Conservation (phyloP, 139 green algal genomes). For the Chlamydomonas applanata region DNA sequence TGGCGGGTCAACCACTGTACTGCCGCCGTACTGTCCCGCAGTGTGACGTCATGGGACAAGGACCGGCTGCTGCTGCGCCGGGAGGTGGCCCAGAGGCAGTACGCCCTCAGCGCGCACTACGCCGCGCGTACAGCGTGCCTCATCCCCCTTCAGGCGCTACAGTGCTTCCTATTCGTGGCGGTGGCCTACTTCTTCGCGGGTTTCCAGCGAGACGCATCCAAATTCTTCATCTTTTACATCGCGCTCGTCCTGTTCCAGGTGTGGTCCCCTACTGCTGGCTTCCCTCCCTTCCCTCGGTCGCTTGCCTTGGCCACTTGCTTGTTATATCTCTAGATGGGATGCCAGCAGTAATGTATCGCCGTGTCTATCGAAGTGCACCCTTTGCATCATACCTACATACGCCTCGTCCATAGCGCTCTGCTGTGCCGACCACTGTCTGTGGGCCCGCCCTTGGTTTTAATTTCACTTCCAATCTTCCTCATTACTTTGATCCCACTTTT, state of each 20-base stretch:
- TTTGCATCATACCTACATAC: no score
- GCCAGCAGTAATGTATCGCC: no score
- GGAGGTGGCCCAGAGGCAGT: slow-evolving; percentile 30
- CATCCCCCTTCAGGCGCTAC: slow-evolving; percentile 13
- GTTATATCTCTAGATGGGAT: no score
- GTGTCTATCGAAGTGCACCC: no score
- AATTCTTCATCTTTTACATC: slow-evolving; percentile 40
- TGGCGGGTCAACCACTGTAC: slow-evolving; percentile 1
- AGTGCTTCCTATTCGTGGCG: slow-evolving; percentile 21
- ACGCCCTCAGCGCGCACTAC: slow-evolving; percentile 30
- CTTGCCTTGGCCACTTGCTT: no score
- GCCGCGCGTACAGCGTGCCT: slow-evolving; percentile 19
- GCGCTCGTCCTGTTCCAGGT: slow-evolving; percentile 50
- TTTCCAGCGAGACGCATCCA: slow-evolving; percentile 21
- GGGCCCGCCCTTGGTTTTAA: no score
- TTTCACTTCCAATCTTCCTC: no score
- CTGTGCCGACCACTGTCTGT: no score
- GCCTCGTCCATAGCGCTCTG: no score
- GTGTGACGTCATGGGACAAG: slow-evolving; percentile 24
- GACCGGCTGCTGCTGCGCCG: slow-evolving; percentile 33
- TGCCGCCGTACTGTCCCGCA: background rate
- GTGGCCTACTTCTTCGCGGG: slow-evolving; percentile 43
- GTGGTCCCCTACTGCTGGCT: no score
- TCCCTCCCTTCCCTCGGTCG: no score
- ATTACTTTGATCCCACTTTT: no score